phyloP scores from a whole-genome alignment of 352 stramenopile species.

The Globisporangium paddicum region DNA sequence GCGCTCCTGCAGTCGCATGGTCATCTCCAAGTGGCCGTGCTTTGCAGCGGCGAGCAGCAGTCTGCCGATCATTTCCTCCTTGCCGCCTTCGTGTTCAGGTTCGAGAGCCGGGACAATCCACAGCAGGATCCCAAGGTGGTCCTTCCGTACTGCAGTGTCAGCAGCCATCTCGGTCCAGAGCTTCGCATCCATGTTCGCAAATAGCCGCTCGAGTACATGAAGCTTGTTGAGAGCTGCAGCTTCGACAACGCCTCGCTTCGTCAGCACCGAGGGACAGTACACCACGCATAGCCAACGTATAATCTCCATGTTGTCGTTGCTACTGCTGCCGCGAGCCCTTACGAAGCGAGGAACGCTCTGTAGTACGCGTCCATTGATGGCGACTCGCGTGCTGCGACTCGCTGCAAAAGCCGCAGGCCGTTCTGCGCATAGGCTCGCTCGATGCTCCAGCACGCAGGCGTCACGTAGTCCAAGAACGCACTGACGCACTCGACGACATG shows the following conservation, averaged over 20 bases:
- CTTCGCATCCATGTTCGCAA: background rate
- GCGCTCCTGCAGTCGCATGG: constrained; percentile 2
- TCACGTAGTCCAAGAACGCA: background rate
- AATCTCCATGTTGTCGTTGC: background rate
- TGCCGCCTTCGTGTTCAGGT: background rate
- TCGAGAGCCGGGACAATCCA: background rate
- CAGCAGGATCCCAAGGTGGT: background rate
- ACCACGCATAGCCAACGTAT: background rate
- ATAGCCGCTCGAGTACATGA: background rate
- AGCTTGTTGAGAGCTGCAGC: background rate
- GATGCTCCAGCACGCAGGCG: background rate
- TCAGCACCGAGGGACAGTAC: background rate
- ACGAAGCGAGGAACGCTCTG: background rate
- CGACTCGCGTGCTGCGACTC: background rate
- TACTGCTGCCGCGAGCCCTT: background rate
- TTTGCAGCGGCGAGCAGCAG: background rate
- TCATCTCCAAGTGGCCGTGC: background rate
- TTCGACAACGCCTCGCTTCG: background rate
- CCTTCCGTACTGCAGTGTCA: background rate
- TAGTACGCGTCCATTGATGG: background rate
- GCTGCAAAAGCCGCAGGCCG: background rate
- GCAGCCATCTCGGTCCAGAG: background rate
- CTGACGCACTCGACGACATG: background rate
- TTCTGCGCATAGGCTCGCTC: background rate
- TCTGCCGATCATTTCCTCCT: background rate